Evolutionary conservation across 1,284 basidiomycete species (phyloP).

Genomic region (Cutaneotrichosporon cyanovorans): DNA sequence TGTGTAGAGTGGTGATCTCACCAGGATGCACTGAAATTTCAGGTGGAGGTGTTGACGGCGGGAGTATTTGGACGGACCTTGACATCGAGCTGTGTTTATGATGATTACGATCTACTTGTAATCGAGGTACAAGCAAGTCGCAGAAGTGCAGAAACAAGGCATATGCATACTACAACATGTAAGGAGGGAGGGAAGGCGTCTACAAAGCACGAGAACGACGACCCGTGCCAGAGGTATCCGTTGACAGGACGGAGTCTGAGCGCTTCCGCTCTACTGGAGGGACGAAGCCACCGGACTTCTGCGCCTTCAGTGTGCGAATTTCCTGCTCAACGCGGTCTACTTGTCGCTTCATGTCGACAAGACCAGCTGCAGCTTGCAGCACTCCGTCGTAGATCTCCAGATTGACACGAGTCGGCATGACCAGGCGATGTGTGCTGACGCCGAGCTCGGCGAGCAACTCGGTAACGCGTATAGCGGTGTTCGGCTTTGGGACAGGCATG

Average conservation of each 20-base stretch:
- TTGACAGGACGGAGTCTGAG: slow-evolving; percentile 27
- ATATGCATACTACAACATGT: background rate
- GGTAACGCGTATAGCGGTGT: slow-evolving; percentile 61
- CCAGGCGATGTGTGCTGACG: slow-evolving; percentile 62
- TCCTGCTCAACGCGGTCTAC: slow-evolving; percentile 80
- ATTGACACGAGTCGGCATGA: slow-evolving; percentile 85
- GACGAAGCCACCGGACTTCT: slow-evolving; percentile 50
- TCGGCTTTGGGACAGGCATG: slow-evolving; percentile 65
- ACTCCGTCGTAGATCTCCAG: slow-evolving; percentile 63
- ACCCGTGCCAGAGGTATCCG: slow-evolving; percentile 27
- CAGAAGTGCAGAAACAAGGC: background rate
- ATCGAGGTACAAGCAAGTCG: too few species aligned
- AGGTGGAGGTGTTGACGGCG: background rate
- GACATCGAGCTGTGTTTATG: too few species aligned
- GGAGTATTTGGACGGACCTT: background rate
- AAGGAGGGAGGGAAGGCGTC: background rate
- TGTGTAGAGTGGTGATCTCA: background rate
- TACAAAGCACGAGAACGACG: slow-evolving; percentile 12
- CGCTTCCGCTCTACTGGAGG: slow-evolving; percentile 20
- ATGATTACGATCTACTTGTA: too few species aligned
- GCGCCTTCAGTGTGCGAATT: slow-evolving; percentile 59
- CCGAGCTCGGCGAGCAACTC: slow-evolving; percentile 68
- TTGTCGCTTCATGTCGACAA: slow-evolving; percentile 81
- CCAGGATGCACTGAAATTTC: background rate
- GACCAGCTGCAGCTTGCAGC: slow-evolving; percentile 59